phyloP scores from a whole-genome alignment of 306 rosid genomes.

The Cucurbita pepo region DNA sequence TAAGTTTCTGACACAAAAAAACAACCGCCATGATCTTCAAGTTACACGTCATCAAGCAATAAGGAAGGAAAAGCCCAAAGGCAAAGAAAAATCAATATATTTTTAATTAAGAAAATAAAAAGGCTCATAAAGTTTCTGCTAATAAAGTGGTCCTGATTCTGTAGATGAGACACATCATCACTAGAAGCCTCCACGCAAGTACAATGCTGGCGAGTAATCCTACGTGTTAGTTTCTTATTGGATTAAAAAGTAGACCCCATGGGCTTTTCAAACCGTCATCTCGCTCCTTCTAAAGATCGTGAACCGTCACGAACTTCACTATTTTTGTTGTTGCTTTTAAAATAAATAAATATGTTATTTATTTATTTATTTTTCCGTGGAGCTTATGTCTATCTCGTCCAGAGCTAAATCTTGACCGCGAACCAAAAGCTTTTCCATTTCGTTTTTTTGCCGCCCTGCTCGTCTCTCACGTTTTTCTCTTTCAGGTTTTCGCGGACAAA shows the following conservation, averaged over 20 bases:
- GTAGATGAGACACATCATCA: conserved; percentile 10
- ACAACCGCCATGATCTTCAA: too few relatives aligned
- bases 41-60: too few relatives aligned
- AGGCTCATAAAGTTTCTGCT: too few relatives aligned
- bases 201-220: conserved; percentile 9
- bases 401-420: conserved; percentile 67
- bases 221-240: conserved; percentile 20
- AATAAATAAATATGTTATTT: background rate
- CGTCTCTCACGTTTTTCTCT: conserved; percentile 1
- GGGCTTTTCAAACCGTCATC: conserved; percentile 45
- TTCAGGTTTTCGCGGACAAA: conserved; percentile 21
- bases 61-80: too few relatives aligned
- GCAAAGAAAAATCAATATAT: too few relatives aligned
- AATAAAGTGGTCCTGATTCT: conserved; percentile 19
- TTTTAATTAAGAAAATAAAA: too few relatives aligned
- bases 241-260: conserved; percentile 25
- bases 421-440: conserved; percentile 35
- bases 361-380: background rate
- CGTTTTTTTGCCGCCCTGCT: conserved; percentile 45
- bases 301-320: conserved; percentile 12
- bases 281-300: conserved; percentile 34
- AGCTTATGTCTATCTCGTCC: conserved; percentile 12
- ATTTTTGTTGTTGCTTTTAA: background rate
- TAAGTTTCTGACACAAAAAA: too few relatives aligned
- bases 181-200: conserved; percentile 16